Conservation (phyloP, 2,329 filamentous ascomycete species). For the Talaromyces sp. region DNA sequence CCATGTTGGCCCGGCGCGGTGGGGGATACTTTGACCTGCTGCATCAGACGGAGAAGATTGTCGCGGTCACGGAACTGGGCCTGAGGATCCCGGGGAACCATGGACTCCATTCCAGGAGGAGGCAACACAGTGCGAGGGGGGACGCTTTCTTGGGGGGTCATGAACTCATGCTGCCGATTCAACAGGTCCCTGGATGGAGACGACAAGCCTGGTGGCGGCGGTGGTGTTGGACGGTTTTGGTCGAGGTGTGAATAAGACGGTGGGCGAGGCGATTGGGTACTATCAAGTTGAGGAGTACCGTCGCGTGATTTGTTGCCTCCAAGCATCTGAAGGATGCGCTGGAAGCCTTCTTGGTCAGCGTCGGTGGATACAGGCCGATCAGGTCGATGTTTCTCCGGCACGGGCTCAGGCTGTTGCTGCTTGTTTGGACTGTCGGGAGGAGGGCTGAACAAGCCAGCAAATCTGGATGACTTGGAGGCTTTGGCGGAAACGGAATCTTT, state of each 20-base stretch:
- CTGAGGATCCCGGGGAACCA: slow-evolving; percentile 37
- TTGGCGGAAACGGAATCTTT: slow-evolving; percentile 45
- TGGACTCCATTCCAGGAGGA: slow-evolving; percentile 14
- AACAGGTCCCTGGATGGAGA: slow-evolving; percentile 23
- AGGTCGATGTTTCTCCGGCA: slow-evolving; percentile 17
- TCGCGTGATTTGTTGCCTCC: slow-evolving; percentile 50
- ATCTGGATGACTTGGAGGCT: slow-evolving; percentile 69
- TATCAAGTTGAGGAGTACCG: slow-evolving; percentile 41
- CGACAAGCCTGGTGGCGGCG: slow-evolving; percentile 17
- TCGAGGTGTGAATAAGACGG: slow-evolving; percentile 27
- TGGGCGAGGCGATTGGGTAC: slow-evolving; percentile 25
- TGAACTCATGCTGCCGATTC: slow-evolving; percentile 23
- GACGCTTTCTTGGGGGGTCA: slow-evolving; percentile 22
- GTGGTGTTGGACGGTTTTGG: slow-evolving; percentile 20
- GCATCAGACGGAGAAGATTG: slow-evolving; percentile 82
- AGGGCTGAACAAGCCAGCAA: slow-evolving; percentile 73
- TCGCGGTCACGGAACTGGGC: slow-evolving; percentile 65
- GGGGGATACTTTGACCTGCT: slow-evolving; percentile 44
- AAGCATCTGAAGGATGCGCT: slow-evolving; percentile 76
- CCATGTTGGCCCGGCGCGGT: slow-evolving; percentile 17
- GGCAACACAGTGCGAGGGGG: slow-evolving; percentile 7
- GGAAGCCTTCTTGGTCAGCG: slow-evolving; percentile 80
- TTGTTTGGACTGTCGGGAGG: slow-evolving; percentile 51
- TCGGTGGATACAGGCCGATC: slow-evolving; percentile 44
- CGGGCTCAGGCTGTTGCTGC: slow-evolving; percentile 26